phyloP scores from a whole-genome alignment of 2,329 filamentous ascomycete genomes.

The Tetracladium maxilliforme region DNA sequence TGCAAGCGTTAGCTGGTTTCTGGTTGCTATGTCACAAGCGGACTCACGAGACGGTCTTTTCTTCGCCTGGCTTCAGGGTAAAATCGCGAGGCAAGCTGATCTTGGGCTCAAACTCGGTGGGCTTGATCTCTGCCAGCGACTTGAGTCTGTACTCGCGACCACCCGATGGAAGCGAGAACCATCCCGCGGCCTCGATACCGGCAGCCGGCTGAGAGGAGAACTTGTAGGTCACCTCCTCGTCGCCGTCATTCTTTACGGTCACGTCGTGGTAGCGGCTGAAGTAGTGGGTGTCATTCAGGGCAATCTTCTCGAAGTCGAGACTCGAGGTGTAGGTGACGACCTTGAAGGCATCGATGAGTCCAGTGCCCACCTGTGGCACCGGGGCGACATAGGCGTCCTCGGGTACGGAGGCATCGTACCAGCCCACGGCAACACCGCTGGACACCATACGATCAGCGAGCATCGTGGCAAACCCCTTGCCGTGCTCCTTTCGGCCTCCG shows the following conservation, averaged over 20 bases:
- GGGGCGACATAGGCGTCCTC: slow-evolving; percentile 25
- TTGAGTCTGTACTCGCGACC: too few relatives aligned
- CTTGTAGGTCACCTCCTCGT: slow-evolving; percentile 30
- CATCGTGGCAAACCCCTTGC: slow-evolving; percentile 31
- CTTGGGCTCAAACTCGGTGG: too few relatives aligned
- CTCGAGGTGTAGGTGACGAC: slow-evolving; percentile 37
- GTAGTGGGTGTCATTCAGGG: slow-evolving; percentile 50
- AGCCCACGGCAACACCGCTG: slow-evolving; percentile 31
- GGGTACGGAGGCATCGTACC: slow-evolving; percentile 21
- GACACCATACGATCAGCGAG: slow-evolving; percentile 33
- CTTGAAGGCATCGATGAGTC: slow-evolving; percentile 43
- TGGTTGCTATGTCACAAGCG: too few relatives aligned
- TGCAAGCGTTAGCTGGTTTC: slow-evolving; percentile 12
- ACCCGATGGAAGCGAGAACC: too few relatives aligned
- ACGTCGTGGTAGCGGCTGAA: slow-evolving; percentile 33
- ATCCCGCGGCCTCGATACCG: too few relatives aligned
- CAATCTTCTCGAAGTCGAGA: slow-evolving; percentile 38
- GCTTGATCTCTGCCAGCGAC: too few relatives aligned
- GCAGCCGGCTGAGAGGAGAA: slow-evolving; percentile 18
- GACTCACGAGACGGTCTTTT: too few relatives aligned
- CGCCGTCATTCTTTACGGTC: slow-evolving; percentile 37
- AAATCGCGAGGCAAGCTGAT: too few relatives aligned
- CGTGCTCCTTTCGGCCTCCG: too few relatives aligned
- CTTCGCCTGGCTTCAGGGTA: too few relatives aligned
- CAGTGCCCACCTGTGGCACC: slow-evolving; percentile 43